Percentiles rank a stretch among this genome's conserved stretches.
phyloP scores from a whole-genome alignment of 331 rosid genomes.

The Erythrophleum ivorense region DNA sequence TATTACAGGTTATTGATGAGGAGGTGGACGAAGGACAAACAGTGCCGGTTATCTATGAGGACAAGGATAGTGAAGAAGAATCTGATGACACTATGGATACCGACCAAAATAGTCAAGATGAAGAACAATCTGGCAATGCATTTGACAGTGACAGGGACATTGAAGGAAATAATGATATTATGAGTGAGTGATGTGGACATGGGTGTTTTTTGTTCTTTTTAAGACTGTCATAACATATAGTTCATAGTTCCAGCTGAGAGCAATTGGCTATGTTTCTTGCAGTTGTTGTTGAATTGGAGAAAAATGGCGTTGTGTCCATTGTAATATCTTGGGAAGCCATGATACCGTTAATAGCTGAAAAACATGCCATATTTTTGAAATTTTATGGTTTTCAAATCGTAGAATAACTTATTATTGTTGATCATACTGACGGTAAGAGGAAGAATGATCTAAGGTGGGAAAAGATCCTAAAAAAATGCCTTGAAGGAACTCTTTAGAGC shows the following conservation, averaged over 20 bases:
- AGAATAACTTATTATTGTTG: not conserved
- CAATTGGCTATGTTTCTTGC: not conserved
- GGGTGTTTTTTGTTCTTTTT: constrained; percentile 13
- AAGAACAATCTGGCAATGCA: constrained; percentile 42
- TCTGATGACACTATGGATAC: constrained; percentile 77
- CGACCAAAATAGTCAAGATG: constrained; percentile 51
- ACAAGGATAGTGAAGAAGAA: constrained; percentile 66
- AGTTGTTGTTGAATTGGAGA: constrained; percentile 1
- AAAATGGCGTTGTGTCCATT: not conserved
- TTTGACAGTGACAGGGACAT: constrained; percentile 50
- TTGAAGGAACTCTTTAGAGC: too few species aligned
- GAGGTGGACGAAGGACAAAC: constrained; percentile 54
- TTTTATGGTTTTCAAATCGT: not conserved
- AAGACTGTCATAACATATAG: not conserved
- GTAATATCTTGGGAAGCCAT: not conserved
- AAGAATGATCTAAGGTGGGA: not conserved
- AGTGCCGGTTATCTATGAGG: constrained; percentile 65
- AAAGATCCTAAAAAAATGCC: too few species aligned
- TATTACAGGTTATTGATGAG: constrained; percentile 60
- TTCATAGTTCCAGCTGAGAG: not conserved
- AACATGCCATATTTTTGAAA: not conserved
- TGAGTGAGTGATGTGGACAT: constrained; percentile 49
- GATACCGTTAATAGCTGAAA: not conserved
- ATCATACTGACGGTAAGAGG: not conserved
- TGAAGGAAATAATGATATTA: constrained; percentile 61